Conservation (phyloP, 2,329 filamentous ascomycete species). For the Scopulariopsis brevicaulis region DNA sequence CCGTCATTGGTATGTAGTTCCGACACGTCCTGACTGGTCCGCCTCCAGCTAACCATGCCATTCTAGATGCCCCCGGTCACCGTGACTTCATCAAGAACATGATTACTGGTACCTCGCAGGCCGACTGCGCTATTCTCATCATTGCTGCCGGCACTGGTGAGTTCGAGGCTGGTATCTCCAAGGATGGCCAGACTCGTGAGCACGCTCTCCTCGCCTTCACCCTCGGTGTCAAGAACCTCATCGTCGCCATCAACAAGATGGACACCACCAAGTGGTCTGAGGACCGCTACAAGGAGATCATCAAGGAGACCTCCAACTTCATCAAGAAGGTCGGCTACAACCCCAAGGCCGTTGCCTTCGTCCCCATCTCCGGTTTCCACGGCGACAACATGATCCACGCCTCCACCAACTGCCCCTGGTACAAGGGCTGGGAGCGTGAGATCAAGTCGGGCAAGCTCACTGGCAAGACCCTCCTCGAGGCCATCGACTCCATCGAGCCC, state of each 20-base stretch:
- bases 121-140: slow-evolving; percentile 99
- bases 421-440: slow-evolving; percentile 99
- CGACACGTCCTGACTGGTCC: neutral
- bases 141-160: slow-evolving; percentile 99
- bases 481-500: slow-evolving; percentile 91
- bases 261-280: slow-evolving; percentile 98
- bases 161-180: slow-evolving; percentile 99
- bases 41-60: neutral
- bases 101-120: slow-evolving; percentile 99
- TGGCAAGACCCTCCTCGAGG: slow-evolving; percentile 98
- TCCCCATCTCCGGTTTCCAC: slow-evolving; percentile 99
- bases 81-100: slow-evolving; percentile 99
- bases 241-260: slow-evolving; percentile 99
- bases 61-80: slow-evolving; percentile 85
- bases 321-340: slow-evolving; percentile 99
- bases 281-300: slow-evolving; percentile 94
- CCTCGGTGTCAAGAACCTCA: slow-evolving; percentile 99
- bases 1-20: slow-evolving; percentile 74
- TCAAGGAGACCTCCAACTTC: slow-evolving; percentile 99
- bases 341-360: slow-evolving; percentile 97
- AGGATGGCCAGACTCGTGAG: slow-evolving; percentile 99
- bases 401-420: slow-evolving; percentile 96
- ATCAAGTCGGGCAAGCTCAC: slow-evolving; percentile 58
- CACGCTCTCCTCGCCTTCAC: slow-evolving; percentile 99
- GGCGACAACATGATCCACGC: slow-evolving; percentile 97